phyloP scores from a whole-genome alignment of 257 asterid species.

The Hygrophila difformis region DNA sequence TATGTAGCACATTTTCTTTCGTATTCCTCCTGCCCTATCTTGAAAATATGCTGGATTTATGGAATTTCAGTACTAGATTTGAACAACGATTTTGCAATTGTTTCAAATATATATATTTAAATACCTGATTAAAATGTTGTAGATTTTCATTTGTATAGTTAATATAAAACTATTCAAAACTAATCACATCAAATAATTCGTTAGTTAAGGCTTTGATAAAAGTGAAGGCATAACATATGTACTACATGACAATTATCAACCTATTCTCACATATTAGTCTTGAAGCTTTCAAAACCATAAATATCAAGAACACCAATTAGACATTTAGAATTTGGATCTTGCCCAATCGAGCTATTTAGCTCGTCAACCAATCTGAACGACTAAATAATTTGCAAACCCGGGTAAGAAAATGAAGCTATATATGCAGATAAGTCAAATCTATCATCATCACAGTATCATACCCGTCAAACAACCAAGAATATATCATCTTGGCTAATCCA shows the following conservation, averaged over 20 bases:
- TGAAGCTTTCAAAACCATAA: constrained; percentile 95
- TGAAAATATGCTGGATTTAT: constrained; percentile 78
- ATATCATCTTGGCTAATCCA: constrained; percentile 82
- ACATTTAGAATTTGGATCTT: constrained; percentile 69
- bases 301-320: constrained; percentile 97
- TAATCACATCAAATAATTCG: constrained; percentile 21
- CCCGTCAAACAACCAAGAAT: constrained; percentile 97
- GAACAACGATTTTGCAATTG: constrained; percentile 8
- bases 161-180: constrained; percentile 96
- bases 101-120: constrained; percentile 14
- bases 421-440: constrained; percentile 6
- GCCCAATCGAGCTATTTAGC: constrained; percentile 85
- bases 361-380: constrained; percentile 83
- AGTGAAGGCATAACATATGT: neutral
- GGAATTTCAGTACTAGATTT: constrained; percentile 18
- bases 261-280: constrained; percentile 63
- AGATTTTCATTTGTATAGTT: constrained; percentile 96
- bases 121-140: constrained; percentile 98
- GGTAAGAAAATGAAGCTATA: neutral
- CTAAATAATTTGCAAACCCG: neutral
- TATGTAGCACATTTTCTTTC: constrained; percentile 91
- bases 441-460: constrained; percentile 17
- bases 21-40: constrained; percentile 99
- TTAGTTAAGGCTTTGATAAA: constrained; percentile 16
- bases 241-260: constrained; percentile 1